Conservation (phyloP, 768 basidiomycete genomes). For the Lactarius akahatsu region DNA sequence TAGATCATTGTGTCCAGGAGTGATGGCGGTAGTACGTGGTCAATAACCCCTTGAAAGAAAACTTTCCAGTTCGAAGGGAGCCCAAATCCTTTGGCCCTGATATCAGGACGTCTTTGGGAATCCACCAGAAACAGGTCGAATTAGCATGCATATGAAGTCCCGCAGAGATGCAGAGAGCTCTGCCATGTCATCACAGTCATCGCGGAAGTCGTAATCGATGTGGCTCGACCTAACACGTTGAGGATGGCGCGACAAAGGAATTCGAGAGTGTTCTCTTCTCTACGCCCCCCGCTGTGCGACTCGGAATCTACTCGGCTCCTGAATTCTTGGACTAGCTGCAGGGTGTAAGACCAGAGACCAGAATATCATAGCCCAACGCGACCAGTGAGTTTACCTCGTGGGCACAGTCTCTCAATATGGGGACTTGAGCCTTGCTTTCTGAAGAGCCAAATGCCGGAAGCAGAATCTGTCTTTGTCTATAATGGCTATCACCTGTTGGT, state of each 20-base stretch:
- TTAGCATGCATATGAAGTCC: slow-evolving; percentile 19
- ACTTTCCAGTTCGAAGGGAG: slow-evolving; percentile 25
- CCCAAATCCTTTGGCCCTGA: slow-evolving; percentile 27
- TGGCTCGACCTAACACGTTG: slow-evolving; percentile 22
- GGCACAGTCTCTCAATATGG: slow-evolving; percentile 23
- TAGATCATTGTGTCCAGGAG: slow-evolving; percentile 17
- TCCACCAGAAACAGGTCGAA: neutral
- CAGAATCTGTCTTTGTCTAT: slow-evolving; percentile 20
- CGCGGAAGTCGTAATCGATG: slow-evolving; percentile 23
- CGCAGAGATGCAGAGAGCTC: slow-evolving; percentile 19
- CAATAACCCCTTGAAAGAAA: slow-evolving; percentile 23
- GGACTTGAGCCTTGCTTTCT: slow-evolving; percentile 16
- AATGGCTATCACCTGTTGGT: slow-evolving; percentile 19
- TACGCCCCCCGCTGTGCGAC: neutral
- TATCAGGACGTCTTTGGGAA: neutral
- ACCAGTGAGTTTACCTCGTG: slow-evolving; percentile 14
- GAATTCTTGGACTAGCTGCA: slow-evolving; percentile 17
- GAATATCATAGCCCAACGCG: neutral
- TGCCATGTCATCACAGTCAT: slow-evolving; percentile 15
- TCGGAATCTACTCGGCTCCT: neutral
- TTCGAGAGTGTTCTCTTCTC: slow-evolving; percentile 15
- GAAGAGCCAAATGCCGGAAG: slow-evolving; percentile 19
- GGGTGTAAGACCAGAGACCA: neutral
- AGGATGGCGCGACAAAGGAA: slow-evolving; percentile 21
- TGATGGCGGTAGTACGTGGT: slow-evolving; percentile 15